A percentile compares a stretch with the other conserved stretches of the same genome.
These are phyloP conservation scores for Aegilops tauschii DNA, from an alignment of 176 grass and related monocot species.

Conservation along the genomic window DNA sequence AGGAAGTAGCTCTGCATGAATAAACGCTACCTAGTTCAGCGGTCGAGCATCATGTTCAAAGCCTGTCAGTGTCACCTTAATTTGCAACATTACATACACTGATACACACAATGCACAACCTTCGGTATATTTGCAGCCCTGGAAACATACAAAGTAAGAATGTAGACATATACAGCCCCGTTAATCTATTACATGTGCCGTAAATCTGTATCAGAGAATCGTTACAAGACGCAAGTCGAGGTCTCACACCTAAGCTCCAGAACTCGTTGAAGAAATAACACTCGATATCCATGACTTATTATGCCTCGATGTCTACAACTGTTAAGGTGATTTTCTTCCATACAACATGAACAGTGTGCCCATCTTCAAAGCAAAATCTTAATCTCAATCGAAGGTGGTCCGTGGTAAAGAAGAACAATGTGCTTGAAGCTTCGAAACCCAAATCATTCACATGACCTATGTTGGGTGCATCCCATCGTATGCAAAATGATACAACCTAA, in stretches of 20 bases:
- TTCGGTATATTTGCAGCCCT: not conserved
- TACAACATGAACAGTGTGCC: not conserved
- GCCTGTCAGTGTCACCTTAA: not conserved
- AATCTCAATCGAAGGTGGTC: not conserved
- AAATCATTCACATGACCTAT: not conserved
- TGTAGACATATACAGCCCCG: not conserved
- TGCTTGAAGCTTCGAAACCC: not conserved
- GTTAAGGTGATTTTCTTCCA: conserved; percentile 36
- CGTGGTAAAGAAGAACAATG: not conserved
- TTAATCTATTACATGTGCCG: not conserved
- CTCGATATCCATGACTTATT: conserved; percentile 66
- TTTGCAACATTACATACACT: not conserved
- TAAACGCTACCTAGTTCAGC: too few species aligned
- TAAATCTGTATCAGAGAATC: not conserved
- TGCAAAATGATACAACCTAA: not conserved
- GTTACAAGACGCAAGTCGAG: not conserved
- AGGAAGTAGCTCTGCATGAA: too few species aligned
- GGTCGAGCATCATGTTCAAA: too few species aligned
- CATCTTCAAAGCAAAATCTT: not conserved
- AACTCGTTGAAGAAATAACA: conserved; percentile 24
- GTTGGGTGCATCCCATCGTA: not conserved
- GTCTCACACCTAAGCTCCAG: not conserved
- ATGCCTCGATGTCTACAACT: conserved; percentile 60
- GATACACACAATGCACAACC: not conserved
- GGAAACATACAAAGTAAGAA: not conserved